Evolutionary conservation across 75 land plant genomes (phyloP), one percentile per base, ranked within the genome.

Genomic region (Larix kaempferi): DNA sequence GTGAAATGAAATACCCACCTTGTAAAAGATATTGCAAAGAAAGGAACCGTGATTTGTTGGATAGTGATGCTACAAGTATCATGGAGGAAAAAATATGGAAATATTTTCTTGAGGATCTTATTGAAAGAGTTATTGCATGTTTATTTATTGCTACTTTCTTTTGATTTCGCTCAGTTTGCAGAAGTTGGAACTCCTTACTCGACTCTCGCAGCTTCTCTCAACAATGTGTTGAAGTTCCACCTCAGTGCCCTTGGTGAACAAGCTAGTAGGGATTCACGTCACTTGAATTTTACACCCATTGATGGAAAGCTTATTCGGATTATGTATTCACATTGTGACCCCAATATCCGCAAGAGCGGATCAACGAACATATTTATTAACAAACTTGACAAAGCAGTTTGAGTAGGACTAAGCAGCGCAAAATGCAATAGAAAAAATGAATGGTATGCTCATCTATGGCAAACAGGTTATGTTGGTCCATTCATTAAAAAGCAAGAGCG

Each of bases 401-500:
- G 83, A 76, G 37, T 91, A 95, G 44, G 93, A n/a, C n/a, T n/a
- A 89, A 52, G 66, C 91, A 52, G 98, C 93, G 33, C 90, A 89
- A 79, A 83, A 56, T 57, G 98, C 93, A 19, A 95, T 95, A 14
- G 87, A 91, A 7, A 79, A 90, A 71, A 83, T 93, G 64, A 93
- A 95, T 84, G 98, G 95, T 2, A 91, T 88, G 98, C 89, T 95
- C 19, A 26, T 95, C 1, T 87, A 90, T 80, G 93, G 89, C 63
- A 95, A 89, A 71, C 91, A 87, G 91, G 92, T 3, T 95, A 77
- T 82, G 98, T 95, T 57, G 98, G 95, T 1, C 98, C 82, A 39
- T 95, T 95, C 74, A 78, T 90, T 27, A 93, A 95, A n/a, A 90
- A 84, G 78, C 95, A 95, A 65, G 95, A 92, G 62, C 82, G 95